These are phyloP conservation scores for Rhododendron griersonianum DNA, from an alignment of 148 eudicot species.

Conservation along the genomic window DNA sequence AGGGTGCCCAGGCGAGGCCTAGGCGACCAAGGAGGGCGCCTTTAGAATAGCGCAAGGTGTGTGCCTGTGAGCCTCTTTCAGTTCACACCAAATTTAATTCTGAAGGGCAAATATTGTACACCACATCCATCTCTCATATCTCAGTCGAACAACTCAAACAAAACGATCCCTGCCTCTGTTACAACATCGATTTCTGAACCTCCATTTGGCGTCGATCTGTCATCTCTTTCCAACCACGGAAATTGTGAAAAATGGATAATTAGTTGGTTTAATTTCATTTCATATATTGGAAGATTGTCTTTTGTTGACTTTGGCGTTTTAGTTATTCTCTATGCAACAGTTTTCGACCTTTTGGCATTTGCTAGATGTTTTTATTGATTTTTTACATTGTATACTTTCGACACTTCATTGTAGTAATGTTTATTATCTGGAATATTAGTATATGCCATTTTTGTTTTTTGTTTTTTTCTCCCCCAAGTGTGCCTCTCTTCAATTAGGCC, in stretches of 20 bases:
- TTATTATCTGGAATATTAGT: neutral
- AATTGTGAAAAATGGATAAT: neutral
- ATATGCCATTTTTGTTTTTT: neutral
- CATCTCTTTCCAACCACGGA: neutral
- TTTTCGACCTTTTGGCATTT: neutral
- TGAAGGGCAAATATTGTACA: neutral
- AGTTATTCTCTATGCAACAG: neutral
- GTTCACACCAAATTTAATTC: neutral
- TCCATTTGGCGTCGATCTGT: neutral
- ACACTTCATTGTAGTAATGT: neutral
- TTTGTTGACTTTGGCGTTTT: neutral
- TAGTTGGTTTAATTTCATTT: neutral
- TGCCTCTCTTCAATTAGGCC: neutral
- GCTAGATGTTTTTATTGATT: neutral
- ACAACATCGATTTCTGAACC: neutral
- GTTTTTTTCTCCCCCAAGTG: neutral
- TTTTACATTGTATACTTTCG: no score
- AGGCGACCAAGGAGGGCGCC: neutral
- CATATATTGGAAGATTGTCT: neutral
- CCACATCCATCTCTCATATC: neutral
- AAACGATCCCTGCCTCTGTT: neutral
- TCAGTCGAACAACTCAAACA: neutral
- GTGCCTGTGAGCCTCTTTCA: neutral
- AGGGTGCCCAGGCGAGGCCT: neutral
- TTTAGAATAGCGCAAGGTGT: neutral